Conservation (phyloP, 148 eudicot species). For the Linanthus parryae region DNA sequence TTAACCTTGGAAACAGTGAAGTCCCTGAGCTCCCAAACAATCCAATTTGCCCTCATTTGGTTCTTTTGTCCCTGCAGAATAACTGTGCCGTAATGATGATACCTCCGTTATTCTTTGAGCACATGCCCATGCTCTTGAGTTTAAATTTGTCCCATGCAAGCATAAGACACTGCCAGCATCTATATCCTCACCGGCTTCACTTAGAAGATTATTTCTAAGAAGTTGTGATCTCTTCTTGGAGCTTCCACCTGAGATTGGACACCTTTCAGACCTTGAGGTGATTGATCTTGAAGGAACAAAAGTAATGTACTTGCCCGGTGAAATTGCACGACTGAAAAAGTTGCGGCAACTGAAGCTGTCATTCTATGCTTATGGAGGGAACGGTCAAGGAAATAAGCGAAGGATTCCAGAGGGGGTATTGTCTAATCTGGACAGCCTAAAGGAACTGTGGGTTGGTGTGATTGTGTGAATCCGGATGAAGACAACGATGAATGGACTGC, state of each 20-base stretch:
- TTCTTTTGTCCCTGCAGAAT: slow-evolving; percentile 2
- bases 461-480: slow-evolving; percentile 9
- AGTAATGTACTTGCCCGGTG: slow-evolving; percentile 2
- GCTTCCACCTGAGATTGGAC: slow-evolving; percentile 13
- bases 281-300: slow-evolving; percentile 16
- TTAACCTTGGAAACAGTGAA: background rate
- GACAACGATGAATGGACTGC: background rate
- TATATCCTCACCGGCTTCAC: slow-evolving; percentile 11
- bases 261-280: slow-evolving; percentile 2
- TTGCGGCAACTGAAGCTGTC: background rate
- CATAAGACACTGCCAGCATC: slow-evolving; percentile 12
- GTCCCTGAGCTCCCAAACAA: slow-evolving; percentile 1
- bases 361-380: background rate
- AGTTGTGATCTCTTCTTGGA: slow-evolving; percentile 12
- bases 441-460: slow-evolving; percentile 8
- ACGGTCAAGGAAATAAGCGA: background rate
- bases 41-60: background rate
- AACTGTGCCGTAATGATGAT: slow-evolving; percentile 3
- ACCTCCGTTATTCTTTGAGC: slow-evolving; percentile 13
- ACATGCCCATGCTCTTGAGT: slow-evolving; percentile 6
- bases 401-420: background rate
- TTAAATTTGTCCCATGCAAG: slow-evolving; percentile 16
- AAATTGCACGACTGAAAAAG: background rate
- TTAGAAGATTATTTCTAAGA: slow-evolving; percentile 6
- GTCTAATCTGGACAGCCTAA: background rate